phyloP scores from a whole-genome alignment of 2,329 filamentous ascomycete species.

The Verticillium longisporum region DNA sequence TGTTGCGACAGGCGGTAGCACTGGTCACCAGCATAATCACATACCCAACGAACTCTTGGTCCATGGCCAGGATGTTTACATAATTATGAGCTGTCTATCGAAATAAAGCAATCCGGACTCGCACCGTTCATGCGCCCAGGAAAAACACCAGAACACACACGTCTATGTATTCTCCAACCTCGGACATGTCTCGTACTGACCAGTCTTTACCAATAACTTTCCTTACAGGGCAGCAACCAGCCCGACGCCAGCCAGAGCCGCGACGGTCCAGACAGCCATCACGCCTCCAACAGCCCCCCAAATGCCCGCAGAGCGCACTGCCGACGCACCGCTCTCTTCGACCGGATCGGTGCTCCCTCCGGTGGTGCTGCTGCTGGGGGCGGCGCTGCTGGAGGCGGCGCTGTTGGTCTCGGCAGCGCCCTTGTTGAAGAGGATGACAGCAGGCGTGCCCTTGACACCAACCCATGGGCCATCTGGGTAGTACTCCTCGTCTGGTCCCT shows the following conservation, averaged over 20 bases:
- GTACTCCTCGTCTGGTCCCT: neutral
- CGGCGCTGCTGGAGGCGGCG: no score
- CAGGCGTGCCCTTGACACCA: neutral
- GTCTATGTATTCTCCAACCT: neutral
- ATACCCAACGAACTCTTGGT: no score
- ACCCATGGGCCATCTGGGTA: no score
- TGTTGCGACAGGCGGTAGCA: no score
- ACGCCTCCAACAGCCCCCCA: neutral
- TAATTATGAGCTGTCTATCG: no score
- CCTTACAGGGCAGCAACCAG: neutral
- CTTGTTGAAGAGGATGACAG: neutral
- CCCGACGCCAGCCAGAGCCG: neutral
- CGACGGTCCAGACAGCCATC: neutral
- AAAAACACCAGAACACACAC: no score
- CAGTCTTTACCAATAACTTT: neutral
- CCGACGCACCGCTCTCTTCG: neutral
- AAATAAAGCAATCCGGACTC: no score
- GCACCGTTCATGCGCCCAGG: no score
- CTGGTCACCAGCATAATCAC: no score
- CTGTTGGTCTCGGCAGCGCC: neutral
- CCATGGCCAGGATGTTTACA: no score
- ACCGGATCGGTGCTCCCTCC: neutral
- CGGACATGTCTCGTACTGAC: neutral
- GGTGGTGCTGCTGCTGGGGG: neutral
- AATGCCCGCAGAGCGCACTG: neutral